Base-by-base conservation (phyloP, 306 rosid species). In the Boehmeria nivea region DNA sequence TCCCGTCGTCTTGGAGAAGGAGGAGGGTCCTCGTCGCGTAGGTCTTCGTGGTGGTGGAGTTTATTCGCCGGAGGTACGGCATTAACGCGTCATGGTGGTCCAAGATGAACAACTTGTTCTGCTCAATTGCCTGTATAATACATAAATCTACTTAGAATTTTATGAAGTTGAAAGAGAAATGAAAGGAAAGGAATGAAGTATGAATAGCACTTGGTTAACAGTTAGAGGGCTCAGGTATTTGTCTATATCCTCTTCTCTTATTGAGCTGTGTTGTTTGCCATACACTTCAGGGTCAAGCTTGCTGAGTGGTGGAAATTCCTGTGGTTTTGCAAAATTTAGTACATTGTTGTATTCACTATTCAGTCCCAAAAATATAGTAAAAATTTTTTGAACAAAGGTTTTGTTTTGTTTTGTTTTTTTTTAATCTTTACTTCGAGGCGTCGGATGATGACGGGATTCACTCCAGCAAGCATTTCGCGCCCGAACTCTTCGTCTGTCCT, bases 381-480 rank as follows among this genome's bases (percentile, higher is more conserved):
- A n/a, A n/a, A n/a, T n/a, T n/a, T n/a, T n/a, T n/a, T n/a, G n/a
- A n/a, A n/a, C n/a, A n/a, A n/a, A n/a, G n/a, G n/a, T n/a, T n/a
- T n/a, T n/a, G n/a, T 31, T 31, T 31, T 31, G 9, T 11, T 27
- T 34, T 43, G 1, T 51, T 51, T 44, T 47, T 17, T 43, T 54
- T 51, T n/a, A n/a, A n/a, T n/a, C n/a, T n/a, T n/a, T 80, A 88
- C 99, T 56, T 65, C 63, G 60, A 91, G 94, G 49, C 84, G 77
- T 16, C 84, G 46, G 31, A 91, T 85, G 63, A 78, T 61, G n/a
- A 91, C 86, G 26, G 99, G 99, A 70, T 87, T 91, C 44, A 91
- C 95, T 23, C 99, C 99, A 0, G 99, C 95, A 16, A 91, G 81
- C 96, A 83, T 91, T 83, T 91, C 96, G 66, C 99, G 72, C 42